Base-by-base conservation (phyloP, 1,284 basidiomycete species). In the Cryptococcus hybrid region DNA sequence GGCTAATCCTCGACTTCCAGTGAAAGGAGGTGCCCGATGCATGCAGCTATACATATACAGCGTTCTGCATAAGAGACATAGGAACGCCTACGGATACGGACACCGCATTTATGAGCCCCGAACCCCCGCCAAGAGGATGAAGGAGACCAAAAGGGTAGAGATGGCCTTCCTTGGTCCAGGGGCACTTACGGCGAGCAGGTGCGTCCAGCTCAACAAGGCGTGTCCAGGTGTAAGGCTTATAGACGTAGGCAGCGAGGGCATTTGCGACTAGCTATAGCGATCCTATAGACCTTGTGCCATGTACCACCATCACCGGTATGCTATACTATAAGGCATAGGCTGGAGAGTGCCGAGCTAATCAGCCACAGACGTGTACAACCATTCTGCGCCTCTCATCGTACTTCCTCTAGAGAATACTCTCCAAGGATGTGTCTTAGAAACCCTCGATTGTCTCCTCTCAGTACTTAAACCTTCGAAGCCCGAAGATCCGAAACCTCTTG, bases 361-460 rank as follows among this genome's bases (percentile, higher is more conserved):
- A 47, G 38, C 35, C 36, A 38, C 52, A 73, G 71, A 63, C 13
- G 60, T 69, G 30, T 75, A 73, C 62, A 39, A 47, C 43, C 39
- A 53, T 13, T 47, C 57, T 7, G 56, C 67, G 3, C 53, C 59
- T 12, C 70, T 67, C 59, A 65, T 68, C 49, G 71, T 77, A 51
- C 49, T 78, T 24, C 78, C 78, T 5, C 55, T 79, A 34, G 70
- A 78, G 51, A 79, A 79, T 59, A 75, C 74, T 13, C 68, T 78
- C 12, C 74, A 77, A 46, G 77, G 78, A 24, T 58, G 59, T 34
- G 78, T 79, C 5, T 64, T 67, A 34, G 77, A 79, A 45, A 76
- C 78, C 13, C 64, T 78, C 50, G 71, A 74, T 54, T 63, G 66
- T 35, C 55, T 76, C 8, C 61, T 76, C 30, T 63, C 58, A 5